Percentiles rank a stretch among this genome's conserved stretches.
Conservation (phyloP, 1,284 basidiomycete genomes). For the Sanghuangporus weigelae region DNA sequence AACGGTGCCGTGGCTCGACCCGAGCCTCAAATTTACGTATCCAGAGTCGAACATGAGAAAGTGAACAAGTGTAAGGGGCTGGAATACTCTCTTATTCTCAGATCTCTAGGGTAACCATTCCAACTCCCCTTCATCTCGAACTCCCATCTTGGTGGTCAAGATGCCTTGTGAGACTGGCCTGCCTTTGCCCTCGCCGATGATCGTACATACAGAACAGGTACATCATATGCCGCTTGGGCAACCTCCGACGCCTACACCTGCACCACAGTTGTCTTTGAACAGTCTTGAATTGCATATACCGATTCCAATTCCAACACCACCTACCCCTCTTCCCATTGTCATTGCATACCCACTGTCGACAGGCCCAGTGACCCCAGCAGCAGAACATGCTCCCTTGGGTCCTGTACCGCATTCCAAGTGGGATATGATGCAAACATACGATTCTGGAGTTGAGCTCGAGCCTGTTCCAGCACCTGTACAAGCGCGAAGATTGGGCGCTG, state of each 20-base stretch:
- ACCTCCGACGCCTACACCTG: not conserved
- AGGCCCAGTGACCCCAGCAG: not conserved
- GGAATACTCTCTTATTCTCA: not conserved
- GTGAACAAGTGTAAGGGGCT: not conserved
- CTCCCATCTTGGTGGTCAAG: not conserved
- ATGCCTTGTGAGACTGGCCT: not conserved
- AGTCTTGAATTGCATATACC: slow-evolving; percentile 12
- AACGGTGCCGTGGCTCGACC: not conserved
- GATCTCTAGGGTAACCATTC: not conserved
- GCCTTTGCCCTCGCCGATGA: not conserved
- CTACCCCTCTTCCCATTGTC: slow-evolving; percentile 10
- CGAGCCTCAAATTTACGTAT: not conserved
- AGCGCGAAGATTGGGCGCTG: not conserved
- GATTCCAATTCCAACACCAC: slow-evolving; percentile 11
- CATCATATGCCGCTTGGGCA: not conserved
- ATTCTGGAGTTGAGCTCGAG: slow-evolving; percentile 8
- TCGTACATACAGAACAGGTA: not conserved
- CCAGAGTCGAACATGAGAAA: not conserved
- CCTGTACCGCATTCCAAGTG: not conserved
- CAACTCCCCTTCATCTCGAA: not conserved
- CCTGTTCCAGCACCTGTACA: not conserved
- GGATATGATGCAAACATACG: not conserved
- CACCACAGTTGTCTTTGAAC: not conserved
- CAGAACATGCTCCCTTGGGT: not conserved
- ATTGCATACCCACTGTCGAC: slow-evolving; percentile 4